phyloP scores from a whole-genome alignment of 1,284 basidiomycete species.

The Entoloma clypeatum region DNA sequence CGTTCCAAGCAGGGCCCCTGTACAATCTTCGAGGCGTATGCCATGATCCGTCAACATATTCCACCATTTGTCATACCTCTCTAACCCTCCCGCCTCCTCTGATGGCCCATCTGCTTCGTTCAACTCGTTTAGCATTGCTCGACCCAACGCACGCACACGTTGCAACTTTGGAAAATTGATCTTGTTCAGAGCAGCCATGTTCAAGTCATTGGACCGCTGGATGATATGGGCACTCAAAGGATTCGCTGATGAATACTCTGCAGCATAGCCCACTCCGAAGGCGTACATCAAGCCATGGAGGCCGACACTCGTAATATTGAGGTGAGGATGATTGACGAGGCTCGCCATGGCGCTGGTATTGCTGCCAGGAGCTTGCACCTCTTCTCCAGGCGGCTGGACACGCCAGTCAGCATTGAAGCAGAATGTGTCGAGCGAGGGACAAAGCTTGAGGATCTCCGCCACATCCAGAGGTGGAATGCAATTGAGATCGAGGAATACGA shows the following conservation, averaged over 20 bases:
- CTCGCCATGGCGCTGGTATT: conserved; percentile 23
- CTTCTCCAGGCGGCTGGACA: conserved; percentile 29
- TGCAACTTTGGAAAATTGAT: conserved; percentile 57
- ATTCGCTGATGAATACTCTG: conserved; percentile 35
- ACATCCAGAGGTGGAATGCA: conserved; percentile 53
- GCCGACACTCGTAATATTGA: conserved; percentile 56
- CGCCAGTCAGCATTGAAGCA: conserved; percentile 72
- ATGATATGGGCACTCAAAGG: conserved; percentile 45
- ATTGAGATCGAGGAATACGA: conserved; percentile 63
- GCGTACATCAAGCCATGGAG: conserved; percentile 66
- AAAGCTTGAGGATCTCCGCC: conserved; percentile 53
- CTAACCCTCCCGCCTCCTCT: conserved; percentile 40
- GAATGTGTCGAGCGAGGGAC: conserved; percentile 56
- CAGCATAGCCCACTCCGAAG: conserved; percentile 55
- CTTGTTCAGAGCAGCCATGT: conserved; percentile 52
- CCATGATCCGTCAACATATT: conserved; percentile 22
- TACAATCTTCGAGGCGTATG: conserved; percentile 22
- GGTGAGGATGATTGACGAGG: conserved; percentile 50
- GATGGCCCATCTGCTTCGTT: conserved; percentile 45
- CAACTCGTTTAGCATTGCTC: conserved; percentile 51
- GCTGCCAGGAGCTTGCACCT: conserved; percentile 7
- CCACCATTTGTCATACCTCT: conserved; percentile 72
- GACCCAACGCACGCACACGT: conserved; percentile 53
- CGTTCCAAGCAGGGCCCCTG: conserved; percentile 20
- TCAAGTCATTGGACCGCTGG: conserved; percentile 59